Conservation (phyloP, 768 basidiomycete genomes). For the Suillus subaureus region DNA sequence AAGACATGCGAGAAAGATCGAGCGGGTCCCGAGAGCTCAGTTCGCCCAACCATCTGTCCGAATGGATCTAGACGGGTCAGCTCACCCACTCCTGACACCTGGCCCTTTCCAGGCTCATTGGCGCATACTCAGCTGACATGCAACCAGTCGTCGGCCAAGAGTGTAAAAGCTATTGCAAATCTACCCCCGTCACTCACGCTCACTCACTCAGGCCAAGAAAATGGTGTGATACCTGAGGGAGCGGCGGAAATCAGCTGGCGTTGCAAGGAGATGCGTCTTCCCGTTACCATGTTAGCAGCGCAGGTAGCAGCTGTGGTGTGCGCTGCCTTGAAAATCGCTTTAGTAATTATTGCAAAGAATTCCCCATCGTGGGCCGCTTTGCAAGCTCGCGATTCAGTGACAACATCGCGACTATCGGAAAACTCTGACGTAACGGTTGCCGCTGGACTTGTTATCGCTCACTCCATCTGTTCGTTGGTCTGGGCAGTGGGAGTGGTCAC, state of each 20-base stretch:
- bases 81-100: conserved; percentile 33
- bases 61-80: conserved; percentile 23
- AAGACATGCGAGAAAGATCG: conserved; percentile 18
- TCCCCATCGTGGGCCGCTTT: not conserved
- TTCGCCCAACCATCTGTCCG: conserved; percentile 1
- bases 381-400: not conserved
- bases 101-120: conserved; percentile 36
- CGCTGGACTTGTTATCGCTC: conserved; percentile 21
- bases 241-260: not conserved
- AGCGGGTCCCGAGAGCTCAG: not conserved
- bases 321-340: conserved; percentile 24
- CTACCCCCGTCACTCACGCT: conserved; percentile 12
- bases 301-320: conserved; percentile 27
- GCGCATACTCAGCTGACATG: conserved; percentile 14
- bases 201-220: not conserved
- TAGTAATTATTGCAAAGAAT: conserved; percentile 11
- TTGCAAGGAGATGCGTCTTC: conserved; percentile 12
- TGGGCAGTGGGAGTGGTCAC: conserved; percentile 26
- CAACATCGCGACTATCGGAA: not conserved
- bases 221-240: not conserved
- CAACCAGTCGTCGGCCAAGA: not conserved
- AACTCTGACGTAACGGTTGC: not conserved
- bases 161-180: not conserved
- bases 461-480: conserved; percentile 21
- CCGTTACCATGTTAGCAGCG: conserved; percentile 15